Evolutionary conservation across 495 filamentous ascomycete species (phyloP).

Genomic region (Hyphodiscus hymeniophilus): DNA sequence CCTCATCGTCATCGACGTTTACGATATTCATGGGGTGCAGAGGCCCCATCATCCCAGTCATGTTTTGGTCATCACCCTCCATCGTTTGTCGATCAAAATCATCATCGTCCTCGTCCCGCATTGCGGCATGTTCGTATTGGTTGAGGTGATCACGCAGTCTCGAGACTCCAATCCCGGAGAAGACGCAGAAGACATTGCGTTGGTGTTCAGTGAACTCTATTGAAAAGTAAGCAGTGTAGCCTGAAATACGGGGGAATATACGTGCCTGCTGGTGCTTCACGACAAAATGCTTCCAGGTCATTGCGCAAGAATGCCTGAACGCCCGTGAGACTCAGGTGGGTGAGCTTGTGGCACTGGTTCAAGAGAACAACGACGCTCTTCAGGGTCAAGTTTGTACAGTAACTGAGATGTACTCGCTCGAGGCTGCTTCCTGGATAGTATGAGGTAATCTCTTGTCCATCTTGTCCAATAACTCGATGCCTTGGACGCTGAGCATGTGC

Average conservation of each 20-base stretch:
- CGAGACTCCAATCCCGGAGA: slow-evolving; percentile 78
- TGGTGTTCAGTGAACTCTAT: slow-evolving; percentile 93
- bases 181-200: slow-evolving; percentile 92
- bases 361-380: slow-evolving; percentile 88
- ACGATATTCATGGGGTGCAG: slow-evolving; percentile 32
- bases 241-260: neutral
- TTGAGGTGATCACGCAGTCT: slow-evolving; percentile 74
- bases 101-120: neutral
- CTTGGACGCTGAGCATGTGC: slow-evolving; percentile 44
- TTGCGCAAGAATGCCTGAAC: slow-evolving; percentile 72
- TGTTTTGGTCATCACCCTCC: slow-evolving; percentile 47
- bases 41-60: slow-evolving; percentile 48
- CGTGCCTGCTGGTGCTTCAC: slow-evolving; percentile 70
- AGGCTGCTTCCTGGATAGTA: slow-evolving; percentile 42
- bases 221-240: slow-evolving; percentile 21
- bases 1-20: slow-evolving; percentile 32
- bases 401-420: slow-evolving; percentile 94
- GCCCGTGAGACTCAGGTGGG: slow-evolving; percentile 93
- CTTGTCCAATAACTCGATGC: neutral
- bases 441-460: neutral
- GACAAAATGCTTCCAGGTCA: slow-evolving; percentile 74
- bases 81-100: slow-evolving; percentile 33
- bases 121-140: slow-evolving; percentile 20
- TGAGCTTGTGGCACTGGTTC: slow-evolving; percentile 84
- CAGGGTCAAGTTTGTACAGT: slow-evolving; percentile 76